phyloP scores from a whole-genome alignment of 1,284 basidiomycete genomes.

The Trametes pubescens region DNA sequence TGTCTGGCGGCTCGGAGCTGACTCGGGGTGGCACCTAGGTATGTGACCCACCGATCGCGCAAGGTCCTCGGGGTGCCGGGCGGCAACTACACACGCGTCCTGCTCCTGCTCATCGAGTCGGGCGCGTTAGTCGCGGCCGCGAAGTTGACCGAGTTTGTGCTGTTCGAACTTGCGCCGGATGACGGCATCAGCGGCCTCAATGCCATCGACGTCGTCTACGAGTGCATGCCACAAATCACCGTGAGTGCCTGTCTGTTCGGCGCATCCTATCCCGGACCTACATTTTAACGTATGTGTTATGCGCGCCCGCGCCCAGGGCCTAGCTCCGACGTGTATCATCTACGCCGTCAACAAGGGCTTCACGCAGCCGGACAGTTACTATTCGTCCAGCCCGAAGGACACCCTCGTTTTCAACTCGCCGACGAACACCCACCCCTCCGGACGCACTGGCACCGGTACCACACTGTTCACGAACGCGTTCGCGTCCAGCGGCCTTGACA shows the following conservation, averaged over 20 bases:
- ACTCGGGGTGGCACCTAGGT: too few relatives aligned
- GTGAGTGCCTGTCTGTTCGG: constrained; percentile 7
- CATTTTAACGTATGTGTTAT: not conserved
- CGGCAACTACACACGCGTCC: constrained; percentile 8
- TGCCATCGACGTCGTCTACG: constrained; percentile 21
- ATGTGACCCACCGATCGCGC: constrained; percentile 1
- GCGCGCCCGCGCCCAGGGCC: not conserved
- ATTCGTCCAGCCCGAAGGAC: not conserved
- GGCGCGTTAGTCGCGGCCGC: constrained; percentile 19
- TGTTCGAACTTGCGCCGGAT: constrained; percentile 20
- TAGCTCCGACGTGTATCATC: constrained; percentile 11
- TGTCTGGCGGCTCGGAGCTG: too few relatives aligned
- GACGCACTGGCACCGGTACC: not conserved
- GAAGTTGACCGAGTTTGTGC: constrained; percentile 22
- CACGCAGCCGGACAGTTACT: constrained; percentile 15
- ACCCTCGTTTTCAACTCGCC: not conserved
- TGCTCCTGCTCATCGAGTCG: constrained; percentile 21
- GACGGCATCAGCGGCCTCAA: constrained; percentile 21
- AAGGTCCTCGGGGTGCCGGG: not conserved
- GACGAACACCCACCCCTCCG: not conserved
- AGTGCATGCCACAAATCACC: constrained; percentile 23
- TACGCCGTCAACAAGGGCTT: constrained; percentile 12
- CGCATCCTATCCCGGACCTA: not conserved
- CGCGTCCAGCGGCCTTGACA: too few relatives aligned
- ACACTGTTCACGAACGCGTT: not conserved